Evolutionary conservation across 805 yeast species (phyloP).

Genomic region (Starmerella davenportii): DNA sequence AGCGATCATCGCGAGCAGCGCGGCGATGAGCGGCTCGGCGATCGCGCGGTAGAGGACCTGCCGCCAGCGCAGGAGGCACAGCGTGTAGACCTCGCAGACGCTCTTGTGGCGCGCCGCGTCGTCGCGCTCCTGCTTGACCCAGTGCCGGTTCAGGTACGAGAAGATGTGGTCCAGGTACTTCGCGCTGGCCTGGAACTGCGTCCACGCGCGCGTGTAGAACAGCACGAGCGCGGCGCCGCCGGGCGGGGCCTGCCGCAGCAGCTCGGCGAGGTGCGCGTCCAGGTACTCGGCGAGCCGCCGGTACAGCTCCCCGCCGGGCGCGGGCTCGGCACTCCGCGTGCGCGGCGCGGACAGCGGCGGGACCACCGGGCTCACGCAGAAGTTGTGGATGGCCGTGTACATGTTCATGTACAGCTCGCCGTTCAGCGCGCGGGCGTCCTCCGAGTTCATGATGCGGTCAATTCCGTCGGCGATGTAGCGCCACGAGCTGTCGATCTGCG

Average conservation of each 20-base stretch:
- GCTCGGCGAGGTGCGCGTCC: slow-evolving; percentile 28
- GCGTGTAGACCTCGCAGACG: slow-evolving; percentile 77
- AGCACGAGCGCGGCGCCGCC: slow-evolving; percentile 48
- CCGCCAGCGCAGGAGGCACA: slow-evolving; percentile 79
- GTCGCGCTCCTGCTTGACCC: slow-evolving; percentile 92
- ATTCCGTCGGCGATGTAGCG: slow-evolving; percentile 26
- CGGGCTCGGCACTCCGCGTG: slow-evolving; percentile 8
- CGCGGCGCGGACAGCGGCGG: slow-evolving; percentile 4
- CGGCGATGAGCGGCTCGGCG: slow-evolving; percentile 39
- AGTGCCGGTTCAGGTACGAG: slow-evolving; percentile 88
- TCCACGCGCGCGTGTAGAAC: slow-evolving; percentile 78
- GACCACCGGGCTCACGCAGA: slow-evolving; percentile 38
- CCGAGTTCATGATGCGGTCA: slow-evolving; percentile 23
- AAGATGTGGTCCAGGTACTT: slow-evolving; percentile 80
- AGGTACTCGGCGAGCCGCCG: slow-evolving; percentile 50
- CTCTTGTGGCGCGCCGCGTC: slow-evolving; percentile 62
- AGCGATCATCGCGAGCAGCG: slow-evolving; percentile 59
- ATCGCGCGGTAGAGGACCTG: slow-evolving; percentile 58
- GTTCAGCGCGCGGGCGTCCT: slow-evolving; percentile 22
- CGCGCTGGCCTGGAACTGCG: slow-evolving; percentile 77
- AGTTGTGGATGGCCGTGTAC: slow-evolving; percentile 82
- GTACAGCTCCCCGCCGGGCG: slow-evolving; percentile 81
- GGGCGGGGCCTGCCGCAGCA: slow-evolving; percentile 15
- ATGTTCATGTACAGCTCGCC: slow-evolving; percentile 61
- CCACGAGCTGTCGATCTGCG: slow-evolving; percentile 21